Evolutionary conservation across 129 eudicot genomes (phyloP).

Genomic region (Pulicaria dysenterica): DNA sequence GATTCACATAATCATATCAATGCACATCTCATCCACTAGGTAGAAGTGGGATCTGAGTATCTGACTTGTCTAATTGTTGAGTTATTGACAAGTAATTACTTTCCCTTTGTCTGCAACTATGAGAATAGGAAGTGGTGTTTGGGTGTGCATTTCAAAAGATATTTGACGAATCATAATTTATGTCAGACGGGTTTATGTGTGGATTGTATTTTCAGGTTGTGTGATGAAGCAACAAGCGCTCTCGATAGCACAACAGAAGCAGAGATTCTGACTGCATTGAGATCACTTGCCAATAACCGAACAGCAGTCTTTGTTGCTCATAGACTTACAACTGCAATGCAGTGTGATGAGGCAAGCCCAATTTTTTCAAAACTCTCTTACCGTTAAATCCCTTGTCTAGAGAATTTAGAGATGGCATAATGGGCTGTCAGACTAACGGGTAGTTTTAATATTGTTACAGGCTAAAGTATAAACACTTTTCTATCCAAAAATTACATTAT

Average conservation of each 20-base stretch:
- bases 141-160: neutral
- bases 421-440: neutral
- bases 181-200: neutral
- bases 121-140: slow-evolving; percentile 3
- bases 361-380: neutral
- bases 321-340: slow-evolving; percentile 99
- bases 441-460: neutral
- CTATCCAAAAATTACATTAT: neutral
- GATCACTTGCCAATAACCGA: slow-evolving; percentile 80
- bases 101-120: neutral
- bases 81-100: neutral
- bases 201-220: slow-evolving; percentile 53
- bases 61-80: neutral
- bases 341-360: slow-evolving; percentile 77
- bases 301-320: slow-evolving; percentile 95
- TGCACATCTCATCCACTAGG: too few relatives aligned
- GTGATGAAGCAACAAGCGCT: slow-evolving; percentile 99
- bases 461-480: neutral
- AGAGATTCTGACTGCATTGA: slow-evolving; percentile 84
- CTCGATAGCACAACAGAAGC: slow-evolving; percentile 99
- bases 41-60: too few relatives aligned
- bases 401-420: neutral
- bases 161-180: neutral
- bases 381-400: neutral
- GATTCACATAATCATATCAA: neutral